Evolutionary conservation across 768 basidiomycete genomes (phyloP).

Genomic region (Auriculariales sp.): DNA sequence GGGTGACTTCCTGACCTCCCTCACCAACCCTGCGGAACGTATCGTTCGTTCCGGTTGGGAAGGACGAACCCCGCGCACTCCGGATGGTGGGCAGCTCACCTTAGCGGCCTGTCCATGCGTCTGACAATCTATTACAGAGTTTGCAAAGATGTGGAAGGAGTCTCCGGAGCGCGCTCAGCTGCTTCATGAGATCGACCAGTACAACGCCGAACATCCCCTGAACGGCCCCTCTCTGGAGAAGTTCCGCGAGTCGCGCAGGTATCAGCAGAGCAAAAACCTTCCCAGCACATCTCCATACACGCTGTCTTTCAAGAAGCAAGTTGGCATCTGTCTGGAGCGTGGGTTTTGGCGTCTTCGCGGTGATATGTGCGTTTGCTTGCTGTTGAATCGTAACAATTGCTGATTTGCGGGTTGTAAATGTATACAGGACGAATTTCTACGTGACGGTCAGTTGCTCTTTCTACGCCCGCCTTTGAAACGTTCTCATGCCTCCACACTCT

Average conservation of each 20-base stretch:
- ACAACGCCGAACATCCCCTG: slow-evolving; percentile 17
- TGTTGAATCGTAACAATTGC: too few relatives aligned
- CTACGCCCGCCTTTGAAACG: not conserved
- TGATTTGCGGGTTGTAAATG: too few relatives aligned
- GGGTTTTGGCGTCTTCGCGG: slow-evolving; percentile 31
- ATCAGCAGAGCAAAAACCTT: slow-evolving; percentile 25
- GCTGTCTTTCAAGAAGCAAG: slow-evolving; percentile 29
- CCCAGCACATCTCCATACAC: slow-evolving; percentile 23
- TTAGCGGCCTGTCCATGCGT: not conserved
- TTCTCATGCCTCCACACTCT: not conserved
- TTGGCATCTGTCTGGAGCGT: slow-evolving; percentile 28
- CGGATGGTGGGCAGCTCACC: slow-evolving; percentile 10
- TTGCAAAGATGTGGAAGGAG: slow-evolving; percentile 22
- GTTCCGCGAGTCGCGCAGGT: slow-evolving; percentile 18
- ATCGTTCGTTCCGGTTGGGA: slow-evolving; percentile 20
- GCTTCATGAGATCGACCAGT: slow-evolving; percentile 17
- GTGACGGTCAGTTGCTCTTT: not conserved
- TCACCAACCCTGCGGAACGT: slow-evolving; percentile 26
- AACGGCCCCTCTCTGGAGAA: slow-evolving; percentile 12
- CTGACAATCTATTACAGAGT: slow-evolving; percentile 13
- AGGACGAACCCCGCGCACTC: slow-evolving; percentile 24
- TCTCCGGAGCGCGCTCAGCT: slow-evolving; percentile 18
- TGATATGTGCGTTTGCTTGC: too few relatives aligned
- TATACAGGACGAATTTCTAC: slow-evolving; percentile 7
- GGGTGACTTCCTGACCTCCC: slow-evolving; percentile 31